Evolutionary conservation across 805 yeast species (phyloP).

Genomic region (Naumovozyma baii): DNA sequence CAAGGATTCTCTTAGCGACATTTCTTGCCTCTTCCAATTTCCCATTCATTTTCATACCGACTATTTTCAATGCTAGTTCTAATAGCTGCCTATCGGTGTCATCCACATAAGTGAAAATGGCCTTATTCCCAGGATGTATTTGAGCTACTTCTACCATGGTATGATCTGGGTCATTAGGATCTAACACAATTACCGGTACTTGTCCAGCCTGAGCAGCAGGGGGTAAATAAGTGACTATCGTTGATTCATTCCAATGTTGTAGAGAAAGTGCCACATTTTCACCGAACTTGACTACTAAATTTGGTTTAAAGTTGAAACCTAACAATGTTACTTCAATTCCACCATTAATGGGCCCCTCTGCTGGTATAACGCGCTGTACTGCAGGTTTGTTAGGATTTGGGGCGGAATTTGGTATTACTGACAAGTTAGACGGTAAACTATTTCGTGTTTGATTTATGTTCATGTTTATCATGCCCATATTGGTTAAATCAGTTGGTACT

Average conservation of each 20-base stretch:
- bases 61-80: slow-evolving; percentile 91
- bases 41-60: slow-evolving; percentile 95
- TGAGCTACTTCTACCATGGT: background rate
- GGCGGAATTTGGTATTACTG: too few species aligned
- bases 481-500: background rate
- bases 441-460: background rate
- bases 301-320: slow-evolving; percentile 80
- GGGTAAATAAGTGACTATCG: slow-evolving; percentile 88
- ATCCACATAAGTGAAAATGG: slow-evolving; percentile 80
- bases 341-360: slow-evolving; percentile 92
- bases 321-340: slow-evolving; percentile 90
- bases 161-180: slow-evolving; percentile 25
- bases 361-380: slow-evolving; percentile 84
- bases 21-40: slow-evolving; percentile 88
- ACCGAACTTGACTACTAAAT: slow-evolving; percentile 80
- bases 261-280: slow-evolving; percentile 69
- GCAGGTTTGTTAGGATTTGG: slow-evolving; percentile 35
- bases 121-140: slow-evolving; percentile 22
- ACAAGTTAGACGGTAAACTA: background rate
- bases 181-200: slow-evolving; percentile 76
- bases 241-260: slow-evolving; percentile 92
- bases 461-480: too few species aligned
- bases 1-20: slow-evolving; percentile 85
- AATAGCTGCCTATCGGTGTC: slow-evolving; percentile 92
- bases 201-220: slow-evolving; percentile 87